Evolutionary conservation across 352 stramenopile genomes (phyloP).

Genomic region (Blastocystis hominis): DNA sequence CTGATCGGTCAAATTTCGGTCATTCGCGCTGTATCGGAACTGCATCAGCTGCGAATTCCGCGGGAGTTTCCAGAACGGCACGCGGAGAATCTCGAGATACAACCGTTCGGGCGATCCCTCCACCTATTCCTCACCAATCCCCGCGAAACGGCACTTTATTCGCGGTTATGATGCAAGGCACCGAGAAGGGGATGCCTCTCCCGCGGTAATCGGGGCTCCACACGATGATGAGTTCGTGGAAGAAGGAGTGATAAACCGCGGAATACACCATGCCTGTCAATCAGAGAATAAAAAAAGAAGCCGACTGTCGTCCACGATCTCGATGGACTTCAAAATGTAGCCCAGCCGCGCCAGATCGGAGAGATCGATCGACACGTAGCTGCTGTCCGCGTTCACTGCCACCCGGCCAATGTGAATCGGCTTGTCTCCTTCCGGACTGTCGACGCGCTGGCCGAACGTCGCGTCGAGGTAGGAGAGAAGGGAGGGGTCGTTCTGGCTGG

Average conservation of each 20-base stretch:
- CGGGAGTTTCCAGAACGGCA: neutral
- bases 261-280: conserved; percentile 20
- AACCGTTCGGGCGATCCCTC: neutral
- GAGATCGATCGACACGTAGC: conserved; percentile 67
- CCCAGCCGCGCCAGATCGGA: neutral
- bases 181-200: neutral
- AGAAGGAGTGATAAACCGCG: neutral
- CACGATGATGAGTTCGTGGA: conserved; percentile 16
- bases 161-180: conserved; percentile 9
- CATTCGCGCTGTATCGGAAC: conserved; percentile 1
- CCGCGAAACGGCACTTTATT: neutral
- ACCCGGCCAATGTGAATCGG: conserved; percentile 66
- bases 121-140: neutral
- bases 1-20: neutral
- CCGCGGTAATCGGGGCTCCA: neutral
- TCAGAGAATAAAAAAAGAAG: neutral
- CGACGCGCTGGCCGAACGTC: neutral
- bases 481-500: neutral
- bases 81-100: conserved; percentile 24
- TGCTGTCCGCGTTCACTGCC: conserved; percentile 67
- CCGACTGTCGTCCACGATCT: conserved; percentile 17
- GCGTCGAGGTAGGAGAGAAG: neutral
- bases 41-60: neutral
- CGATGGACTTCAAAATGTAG: neutral
- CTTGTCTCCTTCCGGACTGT: no score